Evolutionary conservation across 495 filamentous ascomycete genomes (phyloP).

Genomic region (Hypoxylon fragiforme): DNA sequence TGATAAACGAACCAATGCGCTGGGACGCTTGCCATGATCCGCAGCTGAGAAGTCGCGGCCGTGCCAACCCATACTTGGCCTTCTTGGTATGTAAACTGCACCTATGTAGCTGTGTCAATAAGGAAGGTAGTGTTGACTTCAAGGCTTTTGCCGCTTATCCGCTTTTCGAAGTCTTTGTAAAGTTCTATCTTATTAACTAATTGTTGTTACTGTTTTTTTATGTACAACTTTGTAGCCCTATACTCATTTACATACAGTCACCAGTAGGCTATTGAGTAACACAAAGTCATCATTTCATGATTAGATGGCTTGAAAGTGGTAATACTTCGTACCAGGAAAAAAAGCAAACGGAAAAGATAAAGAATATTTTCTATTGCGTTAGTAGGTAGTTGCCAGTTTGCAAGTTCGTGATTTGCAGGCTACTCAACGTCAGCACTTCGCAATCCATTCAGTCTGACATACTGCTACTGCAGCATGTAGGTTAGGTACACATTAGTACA

Average conservation of each 20-base stretch:
- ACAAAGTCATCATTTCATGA: too few relatives aligned
- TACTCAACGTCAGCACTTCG: conserved; percentile 9
- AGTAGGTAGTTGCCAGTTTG: too few relatives aligned
- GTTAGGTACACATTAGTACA: neutral
- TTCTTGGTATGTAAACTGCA: conserved; percentile 12
- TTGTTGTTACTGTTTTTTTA: neutral
- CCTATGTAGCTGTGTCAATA: conserved; percentile 9
- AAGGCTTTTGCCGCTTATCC: conserved; percentile 33
- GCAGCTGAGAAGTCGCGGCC: conserved; percentile 6
- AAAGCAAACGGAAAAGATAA: conserved; percentile 3
- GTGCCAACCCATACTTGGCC: neutral
- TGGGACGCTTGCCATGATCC: conserved; percentile 25
- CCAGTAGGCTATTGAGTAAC: too few relatives aligned
- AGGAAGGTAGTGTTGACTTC: too few relatives aligned
- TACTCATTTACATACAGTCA: too few relatives aligned
- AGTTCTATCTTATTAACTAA: neutral
- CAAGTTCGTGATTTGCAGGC: too few relatives aligned
- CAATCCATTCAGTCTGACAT: too few relatives aligned
- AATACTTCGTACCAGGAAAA: conserved; percentile 4
- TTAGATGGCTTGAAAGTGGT: neutral
- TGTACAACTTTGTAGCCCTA: neutral
- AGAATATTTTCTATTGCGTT: conserved; percentile 3
- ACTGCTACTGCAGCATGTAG: too few relatives aligned
- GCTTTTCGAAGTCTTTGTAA: neutral
- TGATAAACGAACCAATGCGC: conserved; percentile 17